These are phyloP conservation scores for Metrosideros polymorpha DNA, from an alignment of 441 rosid species.

Conservation along the genomic window DNA sequence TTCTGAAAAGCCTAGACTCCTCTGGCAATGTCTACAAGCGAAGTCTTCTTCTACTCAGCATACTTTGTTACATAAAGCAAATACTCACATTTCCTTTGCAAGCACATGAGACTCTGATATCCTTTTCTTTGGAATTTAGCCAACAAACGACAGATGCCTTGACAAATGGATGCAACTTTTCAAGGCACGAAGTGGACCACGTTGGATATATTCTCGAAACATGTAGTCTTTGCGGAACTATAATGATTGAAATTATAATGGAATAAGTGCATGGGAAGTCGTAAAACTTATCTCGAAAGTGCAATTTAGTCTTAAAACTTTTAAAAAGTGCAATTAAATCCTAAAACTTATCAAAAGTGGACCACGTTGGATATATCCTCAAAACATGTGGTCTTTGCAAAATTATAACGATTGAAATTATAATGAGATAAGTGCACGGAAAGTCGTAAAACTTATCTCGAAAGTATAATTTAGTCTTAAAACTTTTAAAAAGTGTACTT, in stretches of 20 bases:
- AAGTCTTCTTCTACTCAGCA: background rate
- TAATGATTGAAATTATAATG: no score
- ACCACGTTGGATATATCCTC: no score
- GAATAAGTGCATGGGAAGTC: no score
- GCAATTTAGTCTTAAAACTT: no score
- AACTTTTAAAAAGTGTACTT: no score
- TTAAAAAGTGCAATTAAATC: no score
- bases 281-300: no score
- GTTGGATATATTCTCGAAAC: background rate
- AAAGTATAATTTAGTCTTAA: no score
- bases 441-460: no score
- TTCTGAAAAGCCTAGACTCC: background rate
- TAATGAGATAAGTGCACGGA: no score
- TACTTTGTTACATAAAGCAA: background rate
- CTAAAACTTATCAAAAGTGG: no score
- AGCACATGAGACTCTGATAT: background rate
- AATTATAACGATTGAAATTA: background rate
- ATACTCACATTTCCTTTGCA: background rate
- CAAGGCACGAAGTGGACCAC: background rate
- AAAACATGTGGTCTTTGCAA: no score
- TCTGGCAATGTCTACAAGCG: background rate
- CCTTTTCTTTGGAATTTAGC: background rate
- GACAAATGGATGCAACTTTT: background rate
- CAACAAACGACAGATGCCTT: background rate
- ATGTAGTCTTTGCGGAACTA: background rate